Evolutionary conservation across 176 grass and related monocot species (phyloP).

Genomic region (Chrysopogon serrulatus): DNA sequence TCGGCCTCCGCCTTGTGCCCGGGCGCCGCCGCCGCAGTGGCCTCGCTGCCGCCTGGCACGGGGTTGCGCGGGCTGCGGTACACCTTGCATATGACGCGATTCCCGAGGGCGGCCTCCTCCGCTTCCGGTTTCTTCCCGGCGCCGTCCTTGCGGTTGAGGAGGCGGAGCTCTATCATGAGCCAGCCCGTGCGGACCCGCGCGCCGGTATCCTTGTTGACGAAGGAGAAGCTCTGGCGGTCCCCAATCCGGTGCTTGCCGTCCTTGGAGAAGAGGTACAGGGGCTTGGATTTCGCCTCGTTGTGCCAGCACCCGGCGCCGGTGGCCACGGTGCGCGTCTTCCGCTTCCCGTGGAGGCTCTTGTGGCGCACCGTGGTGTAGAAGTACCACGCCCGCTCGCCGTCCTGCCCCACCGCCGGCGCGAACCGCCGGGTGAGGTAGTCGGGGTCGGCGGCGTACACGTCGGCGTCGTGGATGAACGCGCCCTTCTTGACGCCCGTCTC

Average conservation of each 20-base stretch:
- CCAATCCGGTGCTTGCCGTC: slow-evolving; percentile 2
- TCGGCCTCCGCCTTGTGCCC: background rate
- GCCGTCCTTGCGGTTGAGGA: background rate
- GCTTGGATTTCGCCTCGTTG: slow-evolving; percentile 31
- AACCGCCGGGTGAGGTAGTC: slow-evolving; percentile 1
- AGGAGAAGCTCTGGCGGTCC: slow-evolving; percentile 42
- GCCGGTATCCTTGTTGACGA: slow-evolving; percentile 16
- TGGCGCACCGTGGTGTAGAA: slow-evolving; percentile 27
- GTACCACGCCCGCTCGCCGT: slow-evolving; percentile 40
- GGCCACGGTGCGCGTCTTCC: slow-evolving; percentile 31
- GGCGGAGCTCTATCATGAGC: slow-evolving; percentile 50
- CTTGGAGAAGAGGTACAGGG: slow-evolving; percentile 3
- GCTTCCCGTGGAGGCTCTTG: slow-evolving; percentile 31
- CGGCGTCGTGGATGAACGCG: slow-evolving; percentile 36
- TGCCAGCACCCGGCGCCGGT: slow-evolving; percentile 38
- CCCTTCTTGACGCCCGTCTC: background rate
- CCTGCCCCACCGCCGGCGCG: slow-evolving; percentile 18
- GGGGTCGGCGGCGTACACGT: slow-evolving; percentile 47
- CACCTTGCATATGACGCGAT: slow-evolving; percentile 16
- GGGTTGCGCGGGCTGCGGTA: slow-evolving; percentile 27
- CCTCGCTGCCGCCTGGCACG: background rate
- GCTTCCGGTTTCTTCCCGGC: background rate
- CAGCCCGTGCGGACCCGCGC: slow-evolving; percentile 3
- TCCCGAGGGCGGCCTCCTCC: background rate
- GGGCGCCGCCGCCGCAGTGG: too few relatives aligned